These are phyloP conservation scores for Sclerotinia sclerotiorum DNA, from an alignment of 2,329 filamentous ascomycete species.

Conservation along the genomic window DNA sequence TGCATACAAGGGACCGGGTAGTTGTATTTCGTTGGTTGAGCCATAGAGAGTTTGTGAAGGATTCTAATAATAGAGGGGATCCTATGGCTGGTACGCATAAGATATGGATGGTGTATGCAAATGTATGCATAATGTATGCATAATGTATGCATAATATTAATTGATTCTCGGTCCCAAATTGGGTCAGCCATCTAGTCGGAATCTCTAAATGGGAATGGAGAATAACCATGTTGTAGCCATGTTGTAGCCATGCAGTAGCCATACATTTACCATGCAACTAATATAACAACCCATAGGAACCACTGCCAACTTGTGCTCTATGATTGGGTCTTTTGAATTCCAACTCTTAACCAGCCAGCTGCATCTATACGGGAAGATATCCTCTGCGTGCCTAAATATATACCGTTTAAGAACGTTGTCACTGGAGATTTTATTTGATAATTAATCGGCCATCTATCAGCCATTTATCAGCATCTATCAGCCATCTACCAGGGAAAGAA, in stretches of 20 bases:
- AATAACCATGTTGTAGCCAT: too few relatives aligned
- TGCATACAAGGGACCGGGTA: too few relatives aligned
- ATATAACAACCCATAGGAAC: too few relatives aligned
- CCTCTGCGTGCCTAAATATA: neutral
- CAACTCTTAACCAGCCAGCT: neutral
- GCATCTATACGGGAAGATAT: neutral
- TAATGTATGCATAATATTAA: conserved; percentile 1
- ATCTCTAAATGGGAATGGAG: conserved; percentile 1
- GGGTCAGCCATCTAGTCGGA: conserved; percentile 19
- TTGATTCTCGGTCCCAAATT: conserved; percentile 13
- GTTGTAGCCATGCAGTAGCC: neutral
- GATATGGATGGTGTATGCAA: too few relatives aligned
- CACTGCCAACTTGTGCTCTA: neutral
- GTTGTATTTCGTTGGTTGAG: too few relatives aligned
- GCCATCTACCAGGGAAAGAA: neutral
- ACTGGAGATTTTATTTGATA: neutral
- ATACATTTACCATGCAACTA: too few relatives aligned
- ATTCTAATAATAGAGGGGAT: conserved; percentile 12
- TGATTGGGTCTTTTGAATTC: neutral
- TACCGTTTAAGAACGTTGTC: neutral
- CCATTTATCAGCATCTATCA: neutral
- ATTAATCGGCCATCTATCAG: neutral
- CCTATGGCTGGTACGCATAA: neutral
- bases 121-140: conserved; percentile 4
- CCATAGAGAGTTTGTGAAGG: neutral